These are phyloP conservation scores for Podila horticola DNA, from an alignment of 192 early-diverging fungal species.

Conservation along the genomic window DNA sequence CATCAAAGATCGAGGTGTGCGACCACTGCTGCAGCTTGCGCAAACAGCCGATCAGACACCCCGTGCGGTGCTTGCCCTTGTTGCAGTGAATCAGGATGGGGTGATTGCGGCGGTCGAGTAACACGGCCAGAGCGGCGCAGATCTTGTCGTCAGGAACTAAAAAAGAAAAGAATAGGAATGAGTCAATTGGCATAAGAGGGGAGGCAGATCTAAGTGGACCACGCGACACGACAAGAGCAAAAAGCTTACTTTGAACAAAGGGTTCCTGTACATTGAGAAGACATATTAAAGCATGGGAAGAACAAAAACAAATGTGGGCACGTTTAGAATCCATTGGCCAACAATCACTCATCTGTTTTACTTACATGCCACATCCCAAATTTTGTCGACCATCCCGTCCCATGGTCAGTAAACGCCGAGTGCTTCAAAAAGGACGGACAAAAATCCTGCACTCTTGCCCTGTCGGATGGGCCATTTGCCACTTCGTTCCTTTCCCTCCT, in stretches of 20 bases:
- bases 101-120: conserved; percentile 77
- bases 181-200: neutral
- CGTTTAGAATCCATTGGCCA: conserved; percentile 40
- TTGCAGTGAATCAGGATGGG: conserved; percentile 96
- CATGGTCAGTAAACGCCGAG: too few relatives aligned
- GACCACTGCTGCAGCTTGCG: conserved; percentile 96
- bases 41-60: conserved; percentile 94
- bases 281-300: neutral
- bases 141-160: conserved; percentile 72
- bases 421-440: too few relatives aligned
- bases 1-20: conserved; percentile 96
- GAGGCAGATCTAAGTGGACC: neutral
- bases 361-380: neutral
- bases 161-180: neutral
- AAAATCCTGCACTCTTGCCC: too few relatives aligned
- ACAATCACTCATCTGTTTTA: neutral
- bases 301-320: neutral
- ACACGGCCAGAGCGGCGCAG: conserved; percentile 62
- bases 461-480: too few relatives aligned
- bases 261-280: conserved; percentile 59
- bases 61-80: conserved; percentile 98
- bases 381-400: conserved; percentile 1
- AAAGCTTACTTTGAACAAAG: conserved; percentile 68
- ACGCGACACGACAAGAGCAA: neutral
- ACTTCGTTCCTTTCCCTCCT: too few relatives aligned